Percentiles rank a stretch among this genome's conserved stretches.
Conservation (phyloP, 1,284 basidiomycete genomes). For the Ustilago xerochloae region DNA sequence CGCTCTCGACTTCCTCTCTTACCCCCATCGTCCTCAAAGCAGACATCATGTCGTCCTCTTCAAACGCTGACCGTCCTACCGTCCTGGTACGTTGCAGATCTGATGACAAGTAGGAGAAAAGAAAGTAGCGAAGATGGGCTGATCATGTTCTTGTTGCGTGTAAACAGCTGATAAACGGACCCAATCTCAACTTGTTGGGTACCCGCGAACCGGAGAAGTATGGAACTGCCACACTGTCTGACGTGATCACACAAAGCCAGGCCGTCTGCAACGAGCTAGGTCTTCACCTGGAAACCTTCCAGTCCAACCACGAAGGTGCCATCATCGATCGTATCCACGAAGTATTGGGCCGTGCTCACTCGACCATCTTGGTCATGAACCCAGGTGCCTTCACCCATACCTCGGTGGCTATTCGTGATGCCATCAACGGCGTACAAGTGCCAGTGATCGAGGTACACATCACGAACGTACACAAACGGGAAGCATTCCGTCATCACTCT, state of each 20-base stretch:
- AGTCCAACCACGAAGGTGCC: slow-evolving; percentile 68
- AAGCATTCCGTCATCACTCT: slow-evolving; percentile 67
- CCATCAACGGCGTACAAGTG: slow-evolving; percentile 59
- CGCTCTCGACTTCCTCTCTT: background rate
- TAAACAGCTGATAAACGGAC: slow-evolving; percentile 52
- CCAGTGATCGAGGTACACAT: slow-evolving; percentile 68
- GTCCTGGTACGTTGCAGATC: background rate
- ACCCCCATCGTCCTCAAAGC: background rate
- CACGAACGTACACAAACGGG: slow-evolving; percentile 67
- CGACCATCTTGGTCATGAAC: slow-evolving; percentile 59
- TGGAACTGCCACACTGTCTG: slow-evolving; percentile 62
- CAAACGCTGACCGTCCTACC: slow-evolving; percentile 5
- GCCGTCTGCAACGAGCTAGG: background rate
- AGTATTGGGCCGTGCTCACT: background rate
- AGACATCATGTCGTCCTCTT: background rate
- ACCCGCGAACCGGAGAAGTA: slow-evolving; percentile 68
- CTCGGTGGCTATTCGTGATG: slow-evolving; percentile 67
- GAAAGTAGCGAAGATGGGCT: background rate
- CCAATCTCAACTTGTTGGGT: slow-evolving; percentile 68
- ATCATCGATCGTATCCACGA: slow-evolving; percentile 67
- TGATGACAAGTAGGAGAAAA: background rate
- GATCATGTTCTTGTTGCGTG: background rate
- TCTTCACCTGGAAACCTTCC: slow-evolving; percentile 45
- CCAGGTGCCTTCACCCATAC: slow-evolving; percentile 68
- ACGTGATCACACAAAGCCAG: slow-evolving; percentile 17